A percentile compares a stretch with the other conserved stretches of the same genome.
Conservation (phyloP, 345 rosid genomes). For the Garcia nutans region DNA sequence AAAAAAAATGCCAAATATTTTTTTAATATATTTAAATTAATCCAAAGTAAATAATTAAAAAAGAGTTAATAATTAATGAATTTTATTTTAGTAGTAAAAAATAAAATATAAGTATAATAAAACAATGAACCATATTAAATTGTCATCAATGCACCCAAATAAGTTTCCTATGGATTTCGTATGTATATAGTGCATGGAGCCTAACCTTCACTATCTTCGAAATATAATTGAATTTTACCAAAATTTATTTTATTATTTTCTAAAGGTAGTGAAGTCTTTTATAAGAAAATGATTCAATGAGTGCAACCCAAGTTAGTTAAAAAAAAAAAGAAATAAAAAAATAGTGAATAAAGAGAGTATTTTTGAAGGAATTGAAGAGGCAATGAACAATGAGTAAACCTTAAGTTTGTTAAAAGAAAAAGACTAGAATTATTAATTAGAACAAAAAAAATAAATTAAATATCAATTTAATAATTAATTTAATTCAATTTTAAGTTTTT, state of each 20-base stretch:
- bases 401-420: slow-evolving; percentile 36
- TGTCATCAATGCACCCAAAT: no score
- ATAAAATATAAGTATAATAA: no score
- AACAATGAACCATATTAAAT: no score
- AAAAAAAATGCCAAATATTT: not conserved
- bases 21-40: not conserved
- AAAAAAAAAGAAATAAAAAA: slow-evolving; percentile 1
- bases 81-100: no score
- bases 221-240: slow-evolving; percentile 14
- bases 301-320: slow-evolving; percentile 45
- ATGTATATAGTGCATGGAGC: slow-evolving; percentile 16
- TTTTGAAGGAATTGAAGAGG: slow-evolving; percentile 33
- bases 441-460: no score
- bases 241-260: slow-evolving; percentile 17
- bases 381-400: slow-evolving; percentile 39
- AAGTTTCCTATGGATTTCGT: not conserved
- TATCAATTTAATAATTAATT: no score
- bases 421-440: no score
- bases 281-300: slow-evolving; percentile 46
- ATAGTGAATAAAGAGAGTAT: slow-evolving; percentile 21
- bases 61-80: no score
- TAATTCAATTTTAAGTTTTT: no score
- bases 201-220: slow-evolving; percentile 12
- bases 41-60: no score
- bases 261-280: slow-evolving; percentile 26